Evolutionary conservation across 352 stramenopile genomes (phyloP), one percentile per base, ranked within the genome.

Genomic region (Pythium aristosporum): DNA sequence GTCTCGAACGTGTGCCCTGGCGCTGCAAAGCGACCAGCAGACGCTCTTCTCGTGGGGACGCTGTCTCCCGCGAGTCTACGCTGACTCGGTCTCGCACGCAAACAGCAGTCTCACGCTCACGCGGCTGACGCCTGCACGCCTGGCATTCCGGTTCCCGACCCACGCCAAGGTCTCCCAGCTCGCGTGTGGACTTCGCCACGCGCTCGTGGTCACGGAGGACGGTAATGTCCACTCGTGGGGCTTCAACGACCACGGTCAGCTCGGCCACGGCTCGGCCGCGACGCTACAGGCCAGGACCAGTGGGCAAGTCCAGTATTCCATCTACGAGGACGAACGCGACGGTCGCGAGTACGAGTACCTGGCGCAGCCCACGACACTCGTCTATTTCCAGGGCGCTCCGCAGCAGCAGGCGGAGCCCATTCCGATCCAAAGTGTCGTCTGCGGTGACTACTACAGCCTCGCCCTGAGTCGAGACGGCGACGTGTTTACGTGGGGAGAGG

Each of bases 401-500:
- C 66, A 67, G 21, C 81, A 91, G 51, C 80, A 87, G n/a, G 84
- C 84, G 15, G 79, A 80, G 5, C 80, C 80, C 1, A 92, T 91
- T 32, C 68, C 76, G 15, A 65, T 92, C 37, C 57, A 69, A 13
- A 69, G 76, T 21, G 66, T 90, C 6, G 82, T 71, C 25, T 88
- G 81, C n/a, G 84, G 84, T 12, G 80, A 91, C 50, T 92, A 89
- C 57, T 91, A 85, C 54, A 78, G 68, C 20, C 73, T 92, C 43
- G 81, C 63, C 1, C 63, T 91, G 39, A 91, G 84, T 61, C 61
- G 55, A n/a, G 78, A 76, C 11, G 80, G 84, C 37, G 79, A 89
- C 20, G 80, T 91, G 12, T 92, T 89, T 66, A 80, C 81, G 13
- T 91, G 84, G 84, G 84, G 84, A 18, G 84, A 92, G 56, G 81